Base-by-base conservation (phyloP, 495 filamentous ascomycete species). In the Trichoderma reesei region DNA sequence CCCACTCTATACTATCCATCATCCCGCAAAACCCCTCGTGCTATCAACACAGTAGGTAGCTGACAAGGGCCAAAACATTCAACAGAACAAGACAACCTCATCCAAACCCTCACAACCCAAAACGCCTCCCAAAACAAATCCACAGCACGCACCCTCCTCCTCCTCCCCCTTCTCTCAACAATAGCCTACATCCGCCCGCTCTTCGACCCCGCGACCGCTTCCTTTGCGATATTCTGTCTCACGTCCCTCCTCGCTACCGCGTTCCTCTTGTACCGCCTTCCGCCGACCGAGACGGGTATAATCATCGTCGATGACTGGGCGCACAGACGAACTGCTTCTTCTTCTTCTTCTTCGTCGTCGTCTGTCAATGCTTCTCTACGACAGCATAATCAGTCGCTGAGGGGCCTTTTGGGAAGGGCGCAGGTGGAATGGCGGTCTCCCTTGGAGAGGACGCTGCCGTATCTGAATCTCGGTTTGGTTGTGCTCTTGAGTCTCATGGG, bases 71-170 rank as follows among this genome's bases (percentile, higher is more conserved):
- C 0, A 26, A 26, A 54, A 46, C 5, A n/a, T n/a, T n/a, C n/a
- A 63, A 39, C 69, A 84, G 86, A 91, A 71, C 90, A 94, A 77
- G 90, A 92, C 68, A 72, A 75, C 60, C 74, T 91, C 0, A 92
- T 94, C 67, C 64, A 70, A 11, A 68, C 73, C 65, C 80, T 92
- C 20, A 71, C 79, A 41, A 59, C 44, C 18, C 76, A 88, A 68
- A 86, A 91, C 76, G 74, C 79, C 41, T 65, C 68, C 31, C 81
- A 80, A 62, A 89, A 89, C 71, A 75, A 73, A 11, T 74, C 82
- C 67, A 90, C 87, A 76, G 79, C 74, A 62, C 68, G 75, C 60
- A 64, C 82, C 36, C 86, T 91, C 65, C 78, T 88, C 66, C 67
- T 68, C 11, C 73, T 92, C 41, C 83, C 88, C 33, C 61, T 82